These are phyloP conservation scores for Marchantia polymorpha DNA, from an alignment of 225 moss, liverwort and hornwort genomes.

Conservation along the genomic window DNA sequence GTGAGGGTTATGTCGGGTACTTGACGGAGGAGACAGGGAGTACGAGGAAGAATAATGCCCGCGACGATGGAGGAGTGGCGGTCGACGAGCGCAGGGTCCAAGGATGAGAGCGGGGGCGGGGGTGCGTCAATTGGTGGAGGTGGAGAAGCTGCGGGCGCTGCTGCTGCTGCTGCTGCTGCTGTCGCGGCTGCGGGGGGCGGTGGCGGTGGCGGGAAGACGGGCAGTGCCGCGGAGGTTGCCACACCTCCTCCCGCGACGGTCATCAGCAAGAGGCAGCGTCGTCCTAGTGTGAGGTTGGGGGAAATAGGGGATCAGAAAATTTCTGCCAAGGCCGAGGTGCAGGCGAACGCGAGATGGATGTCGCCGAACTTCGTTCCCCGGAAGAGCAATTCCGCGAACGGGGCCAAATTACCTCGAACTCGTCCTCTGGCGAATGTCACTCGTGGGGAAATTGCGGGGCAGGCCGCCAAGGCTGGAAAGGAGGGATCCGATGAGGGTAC, in stretches of 20 bases:
- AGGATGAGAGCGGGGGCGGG: constrained; percentile 33
- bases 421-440: constrained; percentile 56
- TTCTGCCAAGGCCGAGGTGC: constrained; percentile 38
- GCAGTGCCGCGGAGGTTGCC: constrained; percentile 1
- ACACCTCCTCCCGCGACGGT: constrained; percentile 16
- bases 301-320: constrained; percentile 62
- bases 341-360: constrained; percentile 35
- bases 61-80: constrained; percentile 45
- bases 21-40: not conserved
- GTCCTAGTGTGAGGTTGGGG: constrained; percentile 80
- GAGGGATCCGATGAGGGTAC: constrained; percentile 30
- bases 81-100: constrained; percentile 34
- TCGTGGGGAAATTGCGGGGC: constrained; percentile 25
- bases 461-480: constrained; percentile 21
- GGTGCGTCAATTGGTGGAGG: constrained; percentile 20
- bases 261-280: constrained; percentile 55
- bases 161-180: too few relatives aligned
- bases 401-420: constrained; percentile 50
- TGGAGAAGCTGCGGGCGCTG: not conserved
- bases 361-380: constrained; percentile 36
- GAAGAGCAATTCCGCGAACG: constrained; percentile 26
- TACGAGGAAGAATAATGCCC: constrained; percentile 23
- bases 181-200: too few relatives aligned
- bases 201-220: not conserved
- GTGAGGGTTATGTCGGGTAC: not conserved